A percentile compares a stretch with the other conserved stretches of the same genome.
Evolutionary conservation across 1,284 basidiomycete genomes (phyloP).

Genomic region (Boletellus sp.): DNA sequence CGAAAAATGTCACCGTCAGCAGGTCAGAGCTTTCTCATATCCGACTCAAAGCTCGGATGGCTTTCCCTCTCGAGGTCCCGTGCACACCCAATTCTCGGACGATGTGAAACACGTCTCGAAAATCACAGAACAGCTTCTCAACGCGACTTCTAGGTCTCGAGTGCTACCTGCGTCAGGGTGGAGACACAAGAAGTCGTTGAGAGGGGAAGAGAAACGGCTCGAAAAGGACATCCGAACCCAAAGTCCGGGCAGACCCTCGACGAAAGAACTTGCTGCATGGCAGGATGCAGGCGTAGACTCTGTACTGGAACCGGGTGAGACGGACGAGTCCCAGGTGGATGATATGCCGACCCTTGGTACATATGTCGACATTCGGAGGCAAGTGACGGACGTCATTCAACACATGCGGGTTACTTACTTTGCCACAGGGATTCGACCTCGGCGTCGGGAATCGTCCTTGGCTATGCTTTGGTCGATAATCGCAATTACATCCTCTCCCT

Average conservation of each 20-base stretch:
- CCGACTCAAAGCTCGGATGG: slow-evolving; percentile 1
- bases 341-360: slow-evolving; percentile 41
- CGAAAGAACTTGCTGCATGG: slow-evolving; percentile 23
- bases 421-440: slow-evolving; percentile 40
- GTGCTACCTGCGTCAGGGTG: slow-evolving; percentile 26
- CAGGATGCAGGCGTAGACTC: slow-evolving; percentile 13
- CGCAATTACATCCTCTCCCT: slow-evolving; percentile 41
- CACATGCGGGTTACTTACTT: slow-evolving; percentile 9
- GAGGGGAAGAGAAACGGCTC: slow-evolving; percentile 33
- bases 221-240: slow-evolving; percentile 16
- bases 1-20: slow-evolving; percentile 7
- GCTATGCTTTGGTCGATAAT: slow-evolving; percentile 34
- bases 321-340: slow-evolving; percentile 11
- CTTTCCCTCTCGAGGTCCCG: not conserved
- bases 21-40: slow-evolving; percentile 2
- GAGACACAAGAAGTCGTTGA: slow-evolving; percentile 28
- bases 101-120: slow-evolving; percentile 18
- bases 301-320: slow-evolving; percentile 12
- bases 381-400: slow-evolving; percentile 18
- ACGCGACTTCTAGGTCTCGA: slow-evolving; percentile 24
- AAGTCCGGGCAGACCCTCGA: slow-evolving; percentile 10
- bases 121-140: slow-evolving; percentile 30
- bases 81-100: not conserved
- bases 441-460: slow-evolving; percentile 49
- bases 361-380: slow-evolving; percentile 63